These are phyloP conservation scores for Lactarius evosmus DNA, from an alignment of 768 basidiomycete species.

Conservation along the genomic window DNA sequence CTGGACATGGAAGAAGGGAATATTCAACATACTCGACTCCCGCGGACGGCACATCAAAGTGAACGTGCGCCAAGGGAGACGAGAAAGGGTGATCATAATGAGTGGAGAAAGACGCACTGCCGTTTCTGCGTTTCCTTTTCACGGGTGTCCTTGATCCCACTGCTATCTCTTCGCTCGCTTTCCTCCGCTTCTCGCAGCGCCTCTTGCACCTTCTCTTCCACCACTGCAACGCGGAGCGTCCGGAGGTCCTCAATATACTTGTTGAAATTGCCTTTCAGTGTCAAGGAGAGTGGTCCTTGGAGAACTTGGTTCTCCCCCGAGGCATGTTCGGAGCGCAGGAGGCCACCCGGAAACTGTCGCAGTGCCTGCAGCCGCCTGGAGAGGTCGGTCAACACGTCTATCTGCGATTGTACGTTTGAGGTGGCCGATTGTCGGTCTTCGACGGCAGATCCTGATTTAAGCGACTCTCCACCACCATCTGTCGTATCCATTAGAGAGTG, in stretches of 20 bases:
- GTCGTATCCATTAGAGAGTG: conserved; percentile 14
- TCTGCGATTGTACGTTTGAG: conserved; percentile 25
- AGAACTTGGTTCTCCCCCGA: conserved; percentile 15
- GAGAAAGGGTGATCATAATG: not conserved
- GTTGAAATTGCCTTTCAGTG: conserved; percentile 15
- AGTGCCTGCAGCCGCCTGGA: conserved; percentile 23
- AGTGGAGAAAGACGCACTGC: conserved; percentile 41
- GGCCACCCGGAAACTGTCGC: conserved; percentile 21
- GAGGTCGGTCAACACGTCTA: conserved; percentile 26
- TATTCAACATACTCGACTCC: not conserved
- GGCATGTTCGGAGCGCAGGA: conserved; percentile 20
- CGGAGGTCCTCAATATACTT: conserved; percentile 43
- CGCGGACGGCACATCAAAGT: too few species aligned
- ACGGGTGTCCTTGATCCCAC: conserved; percentile 44
- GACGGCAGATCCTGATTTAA: not conserved
- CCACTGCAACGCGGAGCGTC: conserved; percentile 46
- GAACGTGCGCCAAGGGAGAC: not conserved
- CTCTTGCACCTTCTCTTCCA: conserved; percentile 53
- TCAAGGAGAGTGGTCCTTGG: not conserved
- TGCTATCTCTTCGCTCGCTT: conserved; percentile 52
- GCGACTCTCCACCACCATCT: not conserved
- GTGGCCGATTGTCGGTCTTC: conserved; percentile 16
- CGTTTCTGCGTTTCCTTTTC: conserved; percentile 54
- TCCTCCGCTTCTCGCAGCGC: conserved; percentile 54
- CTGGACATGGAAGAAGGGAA: conserved; percentile 29